Evolutionary conservation across 169 alveolate genomes (phyloP).

Genomic region (Plasmodium berghei): DNA sequence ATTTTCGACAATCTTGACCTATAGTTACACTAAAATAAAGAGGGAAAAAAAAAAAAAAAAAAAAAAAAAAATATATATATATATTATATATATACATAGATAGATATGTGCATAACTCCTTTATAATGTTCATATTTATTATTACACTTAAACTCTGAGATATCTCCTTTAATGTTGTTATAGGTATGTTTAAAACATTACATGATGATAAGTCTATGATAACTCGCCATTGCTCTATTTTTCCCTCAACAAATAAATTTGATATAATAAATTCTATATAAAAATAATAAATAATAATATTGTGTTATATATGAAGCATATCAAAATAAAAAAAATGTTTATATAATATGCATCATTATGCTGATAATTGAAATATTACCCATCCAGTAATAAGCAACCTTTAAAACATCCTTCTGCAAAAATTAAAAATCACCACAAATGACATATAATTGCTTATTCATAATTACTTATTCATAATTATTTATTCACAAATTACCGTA

Average conservation of each 20-base stretch:
- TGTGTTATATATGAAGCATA: neutral
- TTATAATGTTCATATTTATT: neutral
- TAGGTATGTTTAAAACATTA: conserved; percentile 80
- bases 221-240: conserved; percentile 85
- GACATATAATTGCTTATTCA: no score
- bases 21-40: conserved; percentile 38
- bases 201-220: conserved; percentile 82
- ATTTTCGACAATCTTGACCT: conserved; percentile 51
- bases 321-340: neutral
- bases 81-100: neutral
- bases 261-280: conserved; percentile 77
- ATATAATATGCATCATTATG: neutral
- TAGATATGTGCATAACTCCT: neutral
- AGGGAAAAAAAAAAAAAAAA: neutral
- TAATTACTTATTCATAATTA: no score
- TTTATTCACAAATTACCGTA: conserved; percentile 1
- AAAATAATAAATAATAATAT: conserved; percentile 15
- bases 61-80: neutral
- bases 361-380: conserved; percentile 8
- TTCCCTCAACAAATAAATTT: conserved; percentile 81
- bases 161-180: conserved; percentile 79
- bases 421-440: neutral
- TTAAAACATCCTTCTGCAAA: conserved; percentile 61
- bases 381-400: conserved; percentile 56
- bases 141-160: conserved; percentile 80